Evolutionary conservation across 169 alveolate genomes (phyloP).

Genomic region (Eimeria sp.): DNA sequence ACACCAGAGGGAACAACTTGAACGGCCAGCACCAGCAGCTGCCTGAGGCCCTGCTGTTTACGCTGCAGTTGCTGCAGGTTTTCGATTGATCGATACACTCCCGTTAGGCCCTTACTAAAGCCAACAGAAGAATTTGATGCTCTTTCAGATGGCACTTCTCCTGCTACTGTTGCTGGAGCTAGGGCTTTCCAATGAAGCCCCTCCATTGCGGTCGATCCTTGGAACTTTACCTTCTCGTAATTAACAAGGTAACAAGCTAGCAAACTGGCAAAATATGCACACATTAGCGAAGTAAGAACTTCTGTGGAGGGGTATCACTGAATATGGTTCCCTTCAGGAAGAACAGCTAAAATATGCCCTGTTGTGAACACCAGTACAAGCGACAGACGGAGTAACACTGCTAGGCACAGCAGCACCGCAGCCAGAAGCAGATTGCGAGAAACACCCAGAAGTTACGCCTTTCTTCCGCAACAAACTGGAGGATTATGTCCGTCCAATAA

Average conservation of each 20-base stretch:
- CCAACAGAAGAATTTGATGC: not conserved
- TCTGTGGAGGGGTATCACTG: too few species aligned
- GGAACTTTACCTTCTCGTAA: too few species aligned
- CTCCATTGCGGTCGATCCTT: too few species aligned
- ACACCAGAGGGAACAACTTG: not conserved
- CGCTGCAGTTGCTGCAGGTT: constrained; percentile 6
- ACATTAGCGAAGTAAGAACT: too few species aligned
- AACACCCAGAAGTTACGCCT: too few species aligned
- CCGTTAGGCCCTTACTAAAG: not conserved
- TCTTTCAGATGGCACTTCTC: not conserved
- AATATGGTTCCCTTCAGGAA: too few species aligned
- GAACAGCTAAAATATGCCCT: too few species aligned
- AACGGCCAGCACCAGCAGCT: not conserved
- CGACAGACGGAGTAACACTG: not conserved
- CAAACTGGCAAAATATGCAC: not conserved
- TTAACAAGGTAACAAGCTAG: not conserved
- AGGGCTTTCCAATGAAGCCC: not conserved
- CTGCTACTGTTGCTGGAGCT: not conserved
- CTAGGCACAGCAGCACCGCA: not conserved
- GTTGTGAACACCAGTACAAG: too few species aligned
- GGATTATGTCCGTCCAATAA: too few species aligned
- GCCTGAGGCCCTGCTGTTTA: not conserved
- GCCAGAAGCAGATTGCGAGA: not conserved
- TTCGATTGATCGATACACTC: not conserved
- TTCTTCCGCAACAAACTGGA: too few species aligned